Conservation (phyloP, 768 basidiomycete species). For the Tylopilus cervinicoccineus region DNA sequence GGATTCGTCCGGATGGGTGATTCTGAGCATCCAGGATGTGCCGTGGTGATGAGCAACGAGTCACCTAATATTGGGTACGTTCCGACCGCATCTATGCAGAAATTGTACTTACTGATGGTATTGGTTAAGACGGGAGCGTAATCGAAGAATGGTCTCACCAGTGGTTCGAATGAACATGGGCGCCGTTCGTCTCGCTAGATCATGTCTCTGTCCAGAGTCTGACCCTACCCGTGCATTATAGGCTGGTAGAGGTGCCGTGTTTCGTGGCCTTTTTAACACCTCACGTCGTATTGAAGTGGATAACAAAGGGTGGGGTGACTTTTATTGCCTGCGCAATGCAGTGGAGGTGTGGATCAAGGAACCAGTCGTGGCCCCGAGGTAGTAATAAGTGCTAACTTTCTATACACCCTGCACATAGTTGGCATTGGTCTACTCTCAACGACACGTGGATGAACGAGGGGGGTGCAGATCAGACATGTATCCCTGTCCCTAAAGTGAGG, state of each 20-base stretch:
- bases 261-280: constrained; percentile 44
- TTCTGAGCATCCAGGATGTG: constrained; percentile 53
- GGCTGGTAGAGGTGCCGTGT: constrained; percentile 35
- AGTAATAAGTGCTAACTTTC: no score
- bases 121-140: not conserved
- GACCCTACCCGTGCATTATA: constrained; percentile 19
- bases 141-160: constrained; percentile 21
- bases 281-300: constrained; percentile 45
- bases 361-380: not conserved
- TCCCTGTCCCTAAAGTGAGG: no score
- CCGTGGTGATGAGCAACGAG: constrained; percentile 66
- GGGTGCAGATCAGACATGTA: no score
- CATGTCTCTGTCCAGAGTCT: not conserved
- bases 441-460: no score
- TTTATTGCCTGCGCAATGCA: constrained; percentile 51
- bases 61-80: constrained; percentile 13
- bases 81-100: not conserved
- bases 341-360: constrained; percentile 58
- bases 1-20: constrained; percentile 74
- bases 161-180: constrained; percentile 63
- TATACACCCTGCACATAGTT: no score
- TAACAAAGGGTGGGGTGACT: constrained; percentile 59
- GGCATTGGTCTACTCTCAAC: no score
- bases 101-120: not conserved
- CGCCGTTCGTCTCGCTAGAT: constrained; percentile 38